phyloP scores from a whole-genome alignment of 768 basidiomycete species.

The Naganishia randhawae region DNA sequence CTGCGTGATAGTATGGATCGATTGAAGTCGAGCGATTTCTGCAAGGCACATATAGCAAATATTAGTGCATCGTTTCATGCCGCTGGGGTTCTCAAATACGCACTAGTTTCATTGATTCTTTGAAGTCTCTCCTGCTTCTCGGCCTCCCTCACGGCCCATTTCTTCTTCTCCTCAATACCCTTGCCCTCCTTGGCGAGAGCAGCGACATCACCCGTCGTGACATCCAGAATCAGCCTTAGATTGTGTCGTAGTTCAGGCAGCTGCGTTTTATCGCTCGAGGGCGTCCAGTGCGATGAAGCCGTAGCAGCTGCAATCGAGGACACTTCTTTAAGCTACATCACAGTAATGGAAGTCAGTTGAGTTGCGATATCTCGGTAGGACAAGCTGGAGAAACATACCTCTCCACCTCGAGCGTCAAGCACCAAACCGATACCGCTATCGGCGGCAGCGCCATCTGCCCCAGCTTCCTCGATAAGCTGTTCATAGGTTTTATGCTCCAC shows the following conservation, averaged over 20 bases:
- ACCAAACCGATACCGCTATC: slow-evolving; percentile 70
- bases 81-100: slow-evolving; percentile 43
- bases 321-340: slow-evolving; percentile 71
- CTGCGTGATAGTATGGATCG: slow-evolving; percentile 69
- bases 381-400: slow-evolving; percentile 54
- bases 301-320: slow-evolving; percentile 63
- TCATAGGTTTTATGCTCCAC: slow-evolving; percentile 96
- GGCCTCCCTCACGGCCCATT: slow-evolving; percentile 69
- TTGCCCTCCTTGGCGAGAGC: slow-evolving; percentile 87
- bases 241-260: slow-evolving; percentile 98
- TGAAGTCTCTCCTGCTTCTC: slow-evolving; percentile 65
- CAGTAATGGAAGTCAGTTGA: neutral
- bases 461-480: slow-evolving; percentile 84
- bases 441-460: slow-evolving; percentile 55
- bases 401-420: slow-evolving; percentile 89
- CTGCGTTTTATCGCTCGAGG: slow-evolving; percentile 76
- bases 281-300: slow-evolving; percentile 61
- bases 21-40: slow-evolving; percentile 76
- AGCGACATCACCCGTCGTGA: slow-evolving; percentile 77
- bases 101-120: slow-evolving; percentile 68
- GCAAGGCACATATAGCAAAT: neutral
- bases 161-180: slow-evolving; percentile 71
- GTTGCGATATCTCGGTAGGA: too few relatives aligned
- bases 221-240: slow-evolving; percentile 75
- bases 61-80: neutral